Evolutionary conservation across 2,329 filamentous ascomycete species (phyloP), one percentile per base, ranked within the genome.

Genomic region (Cyphellophora attinorum): DNA sequence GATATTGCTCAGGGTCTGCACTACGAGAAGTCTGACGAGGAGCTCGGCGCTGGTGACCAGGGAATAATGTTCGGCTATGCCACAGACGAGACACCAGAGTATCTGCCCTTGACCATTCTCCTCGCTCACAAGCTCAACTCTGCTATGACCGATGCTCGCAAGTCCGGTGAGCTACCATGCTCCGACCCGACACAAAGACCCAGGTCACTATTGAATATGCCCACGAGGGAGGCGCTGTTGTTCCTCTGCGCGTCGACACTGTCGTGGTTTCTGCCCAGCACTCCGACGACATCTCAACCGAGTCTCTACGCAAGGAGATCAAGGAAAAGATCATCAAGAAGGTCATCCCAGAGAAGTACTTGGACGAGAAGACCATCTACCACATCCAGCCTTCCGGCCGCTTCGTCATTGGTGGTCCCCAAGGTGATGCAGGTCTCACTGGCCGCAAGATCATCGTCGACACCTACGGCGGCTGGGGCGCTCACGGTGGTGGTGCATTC

Each of bases 51-150:
- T 46, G 91, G 91, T 81, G 91, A 98, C 69, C 91, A 98, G 75
- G 91, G 91, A 74, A 95, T 98, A 75, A 98, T 98, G 91, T 98
- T 98, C 68, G 91, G 91, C 56, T 98, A 98, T 76, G 91, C 91
- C 64, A 94, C 91, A 56, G 91, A 98, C 58, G 91, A 98, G 77
- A 96, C 91, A 55, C 88, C 89, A 44, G 91, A 98, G 72, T 77
- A 93, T 53, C 84, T 96, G 61, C 91, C 91, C 50, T 74, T 98
- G 57, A 96, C 89, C 56, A 75, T 96, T 52, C 76, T 89, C 56
- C 79, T 96, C 58, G 82, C 91, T 57, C 91, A 98, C 79, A 86
- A 88, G 75, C 84, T 98, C 54, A 98, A 98, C 72, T 74, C 80
- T 59, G 85, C 85, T 64, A 93, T 98, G 88, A 83, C 79, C 47